A percentile compares a stretch with the other conserved stretches of the same genome.
Evolutionary conservation across 805 yeast species (phyloP).

Genomic region (Suhomyces sp.): DNA sequence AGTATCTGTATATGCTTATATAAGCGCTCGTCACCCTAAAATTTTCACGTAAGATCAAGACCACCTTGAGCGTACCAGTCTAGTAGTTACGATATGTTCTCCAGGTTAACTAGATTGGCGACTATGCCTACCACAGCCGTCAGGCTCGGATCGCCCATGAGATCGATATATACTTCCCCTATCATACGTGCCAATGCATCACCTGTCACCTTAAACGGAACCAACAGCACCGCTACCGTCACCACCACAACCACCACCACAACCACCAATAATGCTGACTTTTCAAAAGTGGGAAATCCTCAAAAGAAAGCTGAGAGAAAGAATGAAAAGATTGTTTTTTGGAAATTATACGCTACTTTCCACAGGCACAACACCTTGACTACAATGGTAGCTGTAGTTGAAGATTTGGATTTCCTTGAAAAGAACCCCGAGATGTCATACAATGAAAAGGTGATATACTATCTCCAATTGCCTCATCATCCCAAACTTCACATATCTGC

Average conservation of each 20-base stretch:
- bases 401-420: conserved; percentile 56
- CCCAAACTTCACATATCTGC: conserved; percentile 67
- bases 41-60: not conserved
- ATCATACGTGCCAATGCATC: conserved; percentile 4
- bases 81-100: conserved; percentile 6
- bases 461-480: conserved; percentile 75
- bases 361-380: conserved; percentile 80
- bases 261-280: not conserved
- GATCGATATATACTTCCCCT: not conserved
- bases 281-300: not conserved
- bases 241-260: conserved; percentile 1
- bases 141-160: not conserved
- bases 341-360: conserved; percentile 74
- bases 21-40: not conserved
- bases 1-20: not conserved
- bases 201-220: conserved; percentile 5
- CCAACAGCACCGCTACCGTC: not conserved
- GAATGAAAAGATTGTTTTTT: conserved; percentile 47
- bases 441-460: conserved; percentile 72
- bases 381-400: conserved; percentile 68
- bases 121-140: conserved; percentile 1
- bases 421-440: conserved; percentile 55
- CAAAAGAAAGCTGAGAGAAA: conserved; percentile 5
- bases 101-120: conserved; percentile 10
- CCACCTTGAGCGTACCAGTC: not conserved